Conservation (phyloP, 768 basidiomycete genomes). For the Lyophyllum shimeji region DNA sequence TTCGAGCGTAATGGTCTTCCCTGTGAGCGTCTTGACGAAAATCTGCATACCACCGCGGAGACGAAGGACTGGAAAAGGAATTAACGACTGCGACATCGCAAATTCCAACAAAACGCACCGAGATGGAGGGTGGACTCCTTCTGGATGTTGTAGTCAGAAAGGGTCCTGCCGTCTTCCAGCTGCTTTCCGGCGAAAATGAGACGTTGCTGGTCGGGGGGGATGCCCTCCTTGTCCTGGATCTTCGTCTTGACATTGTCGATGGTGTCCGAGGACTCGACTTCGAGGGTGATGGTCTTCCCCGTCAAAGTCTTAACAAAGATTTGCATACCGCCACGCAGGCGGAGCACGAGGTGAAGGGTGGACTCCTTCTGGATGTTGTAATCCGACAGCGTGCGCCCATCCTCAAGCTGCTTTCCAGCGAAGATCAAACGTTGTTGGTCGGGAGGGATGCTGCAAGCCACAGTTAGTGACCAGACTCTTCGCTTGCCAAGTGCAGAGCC, state of each 20-base stretch:
- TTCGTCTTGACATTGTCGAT: constrained; percentile 23
- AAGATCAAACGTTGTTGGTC: constrained; percentile 22
- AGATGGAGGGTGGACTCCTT: constrained; percentile 69
- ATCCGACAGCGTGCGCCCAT: constrained; percentile 20
- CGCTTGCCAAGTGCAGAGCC: not conserved
- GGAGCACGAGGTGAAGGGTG: constrained; percentile 31
- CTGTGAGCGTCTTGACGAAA: constrained; percentile 23
- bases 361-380: constrained; percentile 24
- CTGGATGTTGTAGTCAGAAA: constrained; percentile 37
- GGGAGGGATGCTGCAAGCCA: constrained; percentile 1
- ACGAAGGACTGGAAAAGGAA: constrained; percentile 23
- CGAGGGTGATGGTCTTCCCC: constrained; percentile 52
- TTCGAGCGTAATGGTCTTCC: constrained; percentile 22
- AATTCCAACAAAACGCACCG: constrained; percentile 7
- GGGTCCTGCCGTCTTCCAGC: constrained; percentile 36
- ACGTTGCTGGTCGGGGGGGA: constrained; percentile 22
- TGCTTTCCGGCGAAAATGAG: constrained; percentile 31
- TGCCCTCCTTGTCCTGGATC: constrained; percentile 23
- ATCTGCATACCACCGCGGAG: constrained; percentile 31
- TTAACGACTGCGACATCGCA: constrained; percentile 4
- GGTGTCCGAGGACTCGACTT: constrained; percentile 23
- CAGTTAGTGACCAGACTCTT: not conserved
- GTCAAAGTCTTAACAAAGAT: constrained; percentile 53
- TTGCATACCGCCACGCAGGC: constrained; percentile 37
- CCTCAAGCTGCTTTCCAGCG: constrained; percentile 21